phyloP scores from a whole-genome alignment of 1,284 basidiomycete genomes.

The Somion occarium region DNA sequence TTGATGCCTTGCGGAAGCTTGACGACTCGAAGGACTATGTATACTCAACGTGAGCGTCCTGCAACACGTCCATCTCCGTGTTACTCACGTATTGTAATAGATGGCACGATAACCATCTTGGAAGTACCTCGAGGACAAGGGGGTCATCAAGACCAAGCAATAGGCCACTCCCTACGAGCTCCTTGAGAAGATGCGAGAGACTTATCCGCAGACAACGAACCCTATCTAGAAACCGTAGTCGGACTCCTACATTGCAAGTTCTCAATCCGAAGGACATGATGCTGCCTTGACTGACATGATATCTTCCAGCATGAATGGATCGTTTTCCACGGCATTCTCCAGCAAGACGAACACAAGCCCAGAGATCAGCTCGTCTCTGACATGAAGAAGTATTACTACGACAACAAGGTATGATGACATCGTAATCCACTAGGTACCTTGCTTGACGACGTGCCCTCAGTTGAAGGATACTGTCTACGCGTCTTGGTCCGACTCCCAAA shows the following conservation, averaged over 20 bases:
- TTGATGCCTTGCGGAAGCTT: constrained; percentile 50
- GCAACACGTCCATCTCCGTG: neutral
- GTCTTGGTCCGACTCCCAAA: constrained; percentile 65
- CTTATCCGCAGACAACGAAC: constrained; percentile 58
- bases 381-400: constrained; percentile 83
- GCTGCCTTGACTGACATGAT: constrained; percentile 1
- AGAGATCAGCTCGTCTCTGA: constrained; percentile 65
- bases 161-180: constrained; percentile 64
- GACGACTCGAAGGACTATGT: constrained; percentile 83
- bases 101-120: constrained; percentile 78
- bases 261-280: neutral
- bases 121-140: constrained; percentile 71
- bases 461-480: constrained; percentile 54
- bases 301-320: constrained; percentile 73
- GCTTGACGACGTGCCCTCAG: neutral
- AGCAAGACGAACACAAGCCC: constrained; percentile 52
- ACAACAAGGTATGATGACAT: constrained; percentile 27
- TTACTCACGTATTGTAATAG: constrained; percentile 9
- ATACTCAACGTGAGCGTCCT: constrained; percentile 52
- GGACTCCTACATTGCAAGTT: constrained; percentile 73
- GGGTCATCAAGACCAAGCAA: constrained; percentile 62
- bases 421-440: neutral
- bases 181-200: constrained; percentile 59
- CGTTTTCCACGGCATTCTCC: constrained; percentile 67
- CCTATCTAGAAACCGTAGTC: constrained; percentile 84